Evolutionary conservation across 1,284 basidiomycete species (phyloP).

Genomic region (Trametes polyzona): DNA sequence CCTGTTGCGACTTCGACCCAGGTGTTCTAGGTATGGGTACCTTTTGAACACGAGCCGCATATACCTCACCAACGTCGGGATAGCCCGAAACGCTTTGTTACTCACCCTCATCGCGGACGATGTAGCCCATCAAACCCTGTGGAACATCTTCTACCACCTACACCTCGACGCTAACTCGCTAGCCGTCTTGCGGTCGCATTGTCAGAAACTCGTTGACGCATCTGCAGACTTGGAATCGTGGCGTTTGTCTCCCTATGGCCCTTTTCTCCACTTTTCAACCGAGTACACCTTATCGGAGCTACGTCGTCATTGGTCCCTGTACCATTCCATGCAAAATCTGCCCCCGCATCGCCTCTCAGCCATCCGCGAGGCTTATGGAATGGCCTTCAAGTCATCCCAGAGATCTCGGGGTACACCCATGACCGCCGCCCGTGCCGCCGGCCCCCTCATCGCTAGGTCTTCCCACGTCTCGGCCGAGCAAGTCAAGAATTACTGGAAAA

Average conservation of each 20-base stretch:
- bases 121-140: conserved; percentile 37
- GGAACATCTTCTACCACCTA: conserved; percentile 66
- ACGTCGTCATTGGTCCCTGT: conserved; percentile 48
- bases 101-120: conserved; percentile 42
- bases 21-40: conserved; percentile 52
- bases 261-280: conserved; percentile 43
- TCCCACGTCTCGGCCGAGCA: neutral
- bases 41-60: neutral
- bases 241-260: conserved; percentile 46
- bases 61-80: neutral
- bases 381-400: conserved; percentile 9
- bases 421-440: neutral
- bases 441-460: neutral
- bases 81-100: conserved; percentile 48
- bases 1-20: conserved; percentile 63
- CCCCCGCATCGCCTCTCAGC: conserved; percentile 11
- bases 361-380: conserved; percentile 25
- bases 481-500: conserved; percentile 42
- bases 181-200: conserved; percentile 47
- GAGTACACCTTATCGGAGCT: conserved; percentile 46
- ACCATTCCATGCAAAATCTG: conserved; percentile 31
- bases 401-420: neutral
- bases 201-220: conserved; percentile 44
- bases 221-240: conserved; percentile 53
- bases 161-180: conserved; percentile 47